Evolutionary conservation across 1,284 basidiomycete genomes (phyloP).

Genomic region (Cryptococcus sp.): DNA sequence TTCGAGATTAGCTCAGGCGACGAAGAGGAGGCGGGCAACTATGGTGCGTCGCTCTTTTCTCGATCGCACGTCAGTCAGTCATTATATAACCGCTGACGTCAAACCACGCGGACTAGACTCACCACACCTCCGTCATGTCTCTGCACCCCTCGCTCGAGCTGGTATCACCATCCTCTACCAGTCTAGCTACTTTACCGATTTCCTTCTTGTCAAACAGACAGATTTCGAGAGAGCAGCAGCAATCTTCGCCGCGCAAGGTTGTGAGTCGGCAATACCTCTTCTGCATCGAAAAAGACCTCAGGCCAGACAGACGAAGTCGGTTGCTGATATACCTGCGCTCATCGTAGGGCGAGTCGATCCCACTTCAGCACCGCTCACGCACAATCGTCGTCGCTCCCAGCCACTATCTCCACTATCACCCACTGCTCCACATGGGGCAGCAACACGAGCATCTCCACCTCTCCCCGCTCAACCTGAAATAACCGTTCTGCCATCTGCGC

Average conservation of each 20-base stretch:
- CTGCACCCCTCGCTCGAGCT: slow-evolving; percentile 71
- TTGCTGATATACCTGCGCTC: not conserved
- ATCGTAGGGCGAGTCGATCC: slow-evolving; percentile 35
- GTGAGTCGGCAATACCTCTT: slow-evolving; percentile 28
- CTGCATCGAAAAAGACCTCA: too few species aligned
- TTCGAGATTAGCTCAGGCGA: slow-evolving; percentile 48
- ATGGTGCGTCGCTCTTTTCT: slow-evolving; percentile 31
- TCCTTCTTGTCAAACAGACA: slow-evolving; percentile 62
- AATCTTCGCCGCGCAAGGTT: slow-evolving; percentile 41
- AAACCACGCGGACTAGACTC: slow-evolving; percentile 29
- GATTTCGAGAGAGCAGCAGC: slow-evolving; percentile 37
- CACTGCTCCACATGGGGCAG: slow-evolving; percentile 5
- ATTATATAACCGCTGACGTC: not conserved
- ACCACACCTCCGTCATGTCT: slow-evolving; percentile 66
- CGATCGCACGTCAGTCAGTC: not conserved
- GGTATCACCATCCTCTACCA: slow-evolving; percentile 83
- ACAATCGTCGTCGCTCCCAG: slow-evolving; percentile 25
- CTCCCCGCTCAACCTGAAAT: slow-evolving; percentile 31
- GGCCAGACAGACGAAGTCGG: too few species aligned
- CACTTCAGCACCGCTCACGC: slow-evolving; percentile 8
- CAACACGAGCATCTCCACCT: slow-evolving; percentile 5
- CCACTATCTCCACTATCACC: slow-evolving; percentile 18
- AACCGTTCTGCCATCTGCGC: slow-evolving; percentile 35
- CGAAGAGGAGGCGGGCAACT: slow-evolving; percentile 33
- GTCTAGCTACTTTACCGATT: slow-evolving; percentile 81